Conservation (phyloP, 106 monocot species). For the Acanthochlamys bracteata region DNA sequence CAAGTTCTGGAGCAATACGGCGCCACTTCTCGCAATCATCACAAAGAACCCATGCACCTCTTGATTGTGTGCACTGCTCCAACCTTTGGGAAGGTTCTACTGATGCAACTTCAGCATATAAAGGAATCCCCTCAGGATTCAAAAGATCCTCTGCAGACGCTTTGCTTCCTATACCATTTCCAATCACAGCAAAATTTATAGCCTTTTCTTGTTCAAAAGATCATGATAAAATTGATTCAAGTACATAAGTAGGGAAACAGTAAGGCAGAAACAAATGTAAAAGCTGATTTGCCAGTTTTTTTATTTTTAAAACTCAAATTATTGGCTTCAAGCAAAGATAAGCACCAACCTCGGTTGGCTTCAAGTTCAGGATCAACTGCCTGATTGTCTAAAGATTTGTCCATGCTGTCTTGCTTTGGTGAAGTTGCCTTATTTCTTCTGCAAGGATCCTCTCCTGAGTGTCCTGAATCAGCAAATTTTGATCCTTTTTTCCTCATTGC, state of each 20-base stretch:
- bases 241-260: not conserved
- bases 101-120: slow-evolving; percentile 11
- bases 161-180: slow-evolving; percentile 13
- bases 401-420: slow-evolving; percentile 12
- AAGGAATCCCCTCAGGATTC: slow-evolving; percentile 9
- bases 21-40: slow-evolving; percentile 96
- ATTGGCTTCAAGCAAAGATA: not conserved
- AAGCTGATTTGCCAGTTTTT: slow-evolving; percentile 19
- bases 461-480: slow-evolving; percentile 3
- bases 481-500: slow-evolving; percentile 13
- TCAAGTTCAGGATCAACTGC: slow-evolving; percentile 4
- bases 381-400: slow-evolving; percentile 11
- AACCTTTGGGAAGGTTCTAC: slow-evolving; percentile 11
- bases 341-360: slow-evolving; percentile 7
- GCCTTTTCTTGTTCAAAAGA: not conserved
- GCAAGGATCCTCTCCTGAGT: slow-evolving; percentile 8
- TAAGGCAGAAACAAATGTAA: not conserved
- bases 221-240: not conserved
- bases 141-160: slow-evolving; percentile 13
- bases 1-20: slow-evolving; percentile 68
- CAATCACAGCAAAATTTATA: slow-evolving; percentile 8
- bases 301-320: slow-evolving; percentile 6
- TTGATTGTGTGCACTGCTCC: slow-evolving; percentile 25
- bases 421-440: slow-evolving; percentile 13
- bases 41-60: slow-evolving; percentile 80